Conservation (phyloP, 1,284 basidiomycete species). For the Ustilago curta region DNA sequence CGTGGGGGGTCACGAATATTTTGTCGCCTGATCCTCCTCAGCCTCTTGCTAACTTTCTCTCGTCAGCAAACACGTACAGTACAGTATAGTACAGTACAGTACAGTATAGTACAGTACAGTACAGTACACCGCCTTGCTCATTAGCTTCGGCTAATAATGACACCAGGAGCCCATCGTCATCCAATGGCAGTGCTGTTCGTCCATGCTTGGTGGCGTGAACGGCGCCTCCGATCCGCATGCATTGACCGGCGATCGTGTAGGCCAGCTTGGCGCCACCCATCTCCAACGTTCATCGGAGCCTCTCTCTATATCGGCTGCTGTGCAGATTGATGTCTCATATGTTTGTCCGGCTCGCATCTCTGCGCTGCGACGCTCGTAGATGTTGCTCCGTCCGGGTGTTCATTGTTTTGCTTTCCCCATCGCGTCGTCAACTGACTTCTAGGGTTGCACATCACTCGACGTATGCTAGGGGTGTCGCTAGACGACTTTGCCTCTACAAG, state of each 20-base stretch:
- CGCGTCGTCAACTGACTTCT: not conserved
- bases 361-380: not conserved
- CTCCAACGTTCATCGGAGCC: not conserved
- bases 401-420: slow-evolving; percentile 3
- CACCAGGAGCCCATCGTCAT: not conserved
- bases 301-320: not conserved
- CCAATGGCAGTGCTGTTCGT: not conserved
- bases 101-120: too few relatives aligned
- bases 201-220: not conserved
- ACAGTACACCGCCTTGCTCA: too few relatives aligned
- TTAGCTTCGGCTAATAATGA: not conserved
- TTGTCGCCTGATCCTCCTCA: not conserved
- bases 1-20: slow-evolving; percentile 4
- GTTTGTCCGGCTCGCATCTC: not conserved
- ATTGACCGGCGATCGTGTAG: slow-evolving; percentile 1
- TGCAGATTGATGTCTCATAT: not conserved
- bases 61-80: not conserved
- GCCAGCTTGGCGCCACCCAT: slow-evolving; percentile 7
- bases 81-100: too few relatives aligned
- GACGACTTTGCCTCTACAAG: not conserved
- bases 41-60: not conserved
- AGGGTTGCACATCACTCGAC: not conserved
- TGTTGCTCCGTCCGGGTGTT: slow-evolving; percentile 6
- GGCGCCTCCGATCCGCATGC: slow-evolving; percentile 1
- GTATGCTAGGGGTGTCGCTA: not conserved